A percentile compares a stretch with the other conserved stretches of the same genome.
These are phyloP conservation scores for Hanseniaspora vineae DNA, from an alignment of 805 yeast species.

Conservation along the genomic window DNA sequence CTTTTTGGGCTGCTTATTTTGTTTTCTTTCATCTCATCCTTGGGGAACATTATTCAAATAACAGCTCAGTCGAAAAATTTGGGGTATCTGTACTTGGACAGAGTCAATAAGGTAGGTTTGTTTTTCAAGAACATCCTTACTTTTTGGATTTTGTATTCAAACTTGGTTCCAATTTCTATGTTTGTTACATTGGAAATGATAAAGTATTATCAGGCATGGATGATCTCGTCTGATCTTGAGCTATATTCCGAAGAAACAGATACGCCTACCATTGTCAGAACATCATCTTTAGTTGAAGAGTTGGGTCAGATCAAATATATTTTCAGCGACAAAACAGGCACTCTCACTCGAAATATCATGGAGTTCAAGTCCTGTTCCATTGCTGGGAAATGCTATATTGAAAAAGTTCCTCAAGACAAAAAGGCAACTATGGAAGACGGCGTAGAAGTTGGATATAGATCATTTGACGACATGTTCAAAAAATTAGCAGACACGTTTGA, in stretches of 20 bases:
- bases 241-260: conserved; percentile 80
- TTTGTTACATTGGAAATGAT: conserved; percentile 94
- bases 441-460: conserved; percentile 64
- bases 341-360: conserved; percentile 92
- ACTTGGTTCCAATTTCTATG: conserved; percentile 91
- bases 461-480: conserved; percentile 47
- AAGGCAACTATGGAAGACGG: conserved; percentile 65
- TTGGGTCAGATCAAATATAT: conserved; percentile 93
- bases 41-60: conserved; percentile 75
- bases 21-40: conserved; percentile 65
- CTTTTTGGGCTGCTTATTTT: conserved; percentile 68
- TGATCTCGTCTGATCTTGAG: conserved; percentile 90
- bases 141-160: conserved; percentile 92
- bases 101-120: conserved; percentile 50
- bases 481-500: conserved; percentile 32
- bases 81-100: conserved; percentile 54
- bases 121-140: conserved; percentile 85
- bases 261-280: conserved; percentile 89
- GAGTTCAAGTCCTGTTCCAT: conserved; percentile 89
- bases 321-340: conserved; percentile 96
- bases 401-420: conserved; percentile 83
- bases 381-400: conserved; percentile 83
- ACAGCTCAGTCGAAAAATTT: conserved; percentile 34
- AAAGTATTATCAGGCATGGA: conserved; percentile 87
- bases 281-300: conserved; percentile 93